phyloP scores from a whole-genome alignment of 2,329 filamentous ascomycete species.

The Cytospora chrysosperma region DNA sequence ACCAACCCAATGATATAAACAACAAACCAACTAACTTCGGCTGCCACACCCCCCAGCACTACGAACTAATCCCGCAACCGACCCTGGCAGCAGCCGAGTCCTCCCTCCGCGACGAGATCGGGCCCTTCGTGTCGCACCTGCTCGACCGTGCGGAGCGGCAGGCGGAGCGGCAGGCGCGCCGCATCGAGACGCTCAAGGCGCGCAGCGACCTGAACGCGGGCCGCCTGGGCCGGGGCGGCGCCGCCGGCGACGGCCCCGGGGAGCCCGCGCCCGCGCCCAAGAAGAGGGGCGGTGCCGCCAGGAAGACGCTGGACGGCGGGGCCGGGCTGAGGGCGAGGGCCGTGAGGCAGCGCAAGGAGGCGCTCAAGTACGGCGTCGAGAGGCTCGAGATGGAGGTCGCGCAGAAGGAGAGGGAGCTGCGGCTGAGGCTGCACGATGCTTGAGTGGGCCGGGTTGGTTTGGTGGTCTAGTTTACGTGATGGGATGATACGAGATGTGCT shows the following conservation, averaged over 20 bases:
- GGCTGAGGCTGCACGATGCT: constrained; percentile 46
- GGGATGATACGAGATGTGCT: too few relatives aligned
- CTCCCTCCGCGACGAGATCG: constrained; percentile 82
- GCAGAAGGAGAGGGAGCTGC: constrained; percentile 65
- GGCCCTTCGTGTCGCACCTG: constrained; percentile 78
- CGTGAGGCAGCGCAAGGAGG: constrained; percentile 77
- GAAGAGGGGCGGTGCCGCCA: constrained; percentile 25
- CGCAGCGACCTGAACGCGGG: constrained; percentile 83
- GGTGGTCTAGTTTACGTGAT: background rate
- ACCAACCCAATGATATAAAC: too few relatives aligned
- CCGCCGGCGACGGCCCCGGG: background rate
- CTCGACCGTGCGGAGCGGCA: constrained; percentile 81
- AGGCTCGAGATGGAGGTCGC: constrained; percentile 81
- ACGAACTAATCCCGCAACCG: constrained; percentile 85
- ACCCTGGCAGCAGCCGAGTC: constrained; percentile 80
- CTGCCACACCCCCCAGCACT: constrained; percentile 63
- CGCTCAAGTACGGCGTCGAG: constrained; percentile 82
- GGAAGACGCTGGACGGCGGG: constrained; percentile 50
- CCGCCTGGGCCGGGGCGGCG: constrained; percentile 41
- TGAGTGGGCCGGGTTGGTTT: constrained; percentile 8
- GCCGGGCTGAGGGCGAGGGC: constrained; percentile 56
- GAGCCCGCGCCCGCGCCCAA: too few relatives aligned
- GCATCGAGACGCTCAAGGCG: constrained; percentile 80
- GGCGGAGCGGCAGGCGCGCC: constrained; percentile 76
- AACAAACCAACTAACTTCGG: background rate